A percentile compares a stretch with the other conserved stretches of the same genome.
phyloP scores from a whole-genome alignment of 345 rosid genomes.

The Pistacia vera region DNA sequence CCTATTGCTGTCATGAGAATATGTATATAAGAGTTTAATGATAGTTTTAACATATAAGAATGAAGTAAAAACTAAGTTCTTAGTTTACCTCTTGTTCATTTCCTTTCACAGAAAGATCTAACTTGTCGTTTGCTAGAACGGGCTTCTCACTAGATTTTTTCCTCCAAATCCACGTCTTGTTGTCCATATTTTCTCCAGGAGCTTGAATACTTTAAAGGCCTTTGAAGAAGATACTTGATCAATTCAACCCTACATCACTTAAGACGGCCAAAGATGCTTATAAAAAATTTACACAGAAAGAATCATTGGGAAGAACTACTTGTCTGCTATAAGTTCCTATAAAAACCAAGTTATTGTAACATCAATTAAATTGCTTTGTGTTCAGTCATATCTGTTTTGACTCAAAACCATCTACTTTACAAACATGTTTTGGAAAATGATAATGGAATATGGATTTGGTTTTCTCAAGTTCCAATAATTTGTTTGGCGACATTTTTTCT shows the following conservation, averaged over 20 bases:
- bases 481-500: too few relatives aligned
- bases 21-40: background rate
- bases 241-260: background rate
- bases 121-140: constrained; percentile 38
- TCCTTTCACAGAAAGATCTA: constrained; percentile 35
- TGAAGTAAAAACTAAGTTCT: constrained; percentile 1
- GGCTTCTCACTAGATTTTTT: constrained; percentile 72
- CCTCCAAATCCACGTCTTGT: constrained; percentile 84
- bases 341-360: background rate
- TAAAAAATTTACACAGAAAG: background rate
- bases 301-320: background rate
- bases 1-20: too few relatives aligned
- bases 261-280: background rate
- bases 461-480: too few relatives aligned
- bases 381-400: background rate
- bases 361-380: background rate
- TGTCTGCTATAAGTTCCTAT: background rate
- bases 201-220: constrained; percentile 1
- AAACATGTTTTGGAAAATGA: background rate
- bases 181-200: constrained; percentile 55
- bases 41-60: background rate
- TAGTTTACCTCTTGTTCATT: constrained; percentile 59
- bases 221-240: constrained; percentile 20
- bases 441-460: too few relatives aligned
- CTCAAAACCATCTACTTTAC: constrained; percentile 4